phyloP scores from a whole-genome alignment of 768 basidiomycete species.

The Tricholoma flavovirens region DNA sequence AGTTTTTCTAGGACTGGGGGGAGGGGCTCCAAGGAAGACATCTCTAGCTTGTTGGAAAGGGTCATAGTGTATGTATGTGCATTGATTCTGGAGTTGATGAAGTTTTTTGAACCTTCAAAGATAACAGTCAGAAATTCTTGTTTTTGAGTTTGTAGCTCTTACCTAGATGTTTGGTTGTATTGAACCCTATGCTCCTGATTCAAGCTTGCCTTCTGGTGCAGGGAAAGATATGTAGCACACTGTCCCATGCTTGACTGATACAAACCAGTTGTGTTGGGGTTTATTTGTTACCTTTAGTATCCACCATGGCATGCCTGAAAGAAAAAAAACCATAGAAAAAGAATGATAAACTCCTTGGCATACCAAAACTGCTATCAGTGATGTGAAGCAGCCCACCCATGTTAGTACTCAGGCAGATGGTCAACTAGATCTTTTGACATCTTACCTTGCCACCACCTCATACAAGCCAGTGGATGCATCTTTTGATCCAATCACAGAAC shows the following conservation, averaged over 20 bases:
- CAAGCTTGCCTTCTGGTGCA: too few relatives aligned
- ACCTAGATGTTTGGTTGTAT: too few relatives aligned
- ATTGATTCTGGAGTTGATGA: too few relatives aligned
- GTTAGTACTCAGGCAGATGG: too few relatives aligned
- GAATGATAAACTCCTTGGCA: background rate
- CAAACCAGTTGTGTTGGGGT: too few relatives aligned
- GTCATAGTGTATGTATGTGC: background rate
- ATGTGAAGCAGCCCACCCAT: background rate
- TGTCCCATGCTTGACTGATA: too few relatives aligned
- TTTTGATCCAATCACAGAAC: background rate
- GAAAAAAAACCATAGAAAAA: background rate
- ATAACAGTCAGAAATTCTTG: too few relatives aligned
- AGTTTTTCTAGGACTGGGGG: background rate
- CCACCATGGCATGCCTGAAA: background rate
- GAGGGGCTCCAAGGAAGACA: background rate
- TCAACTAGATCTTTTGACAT: background rate
- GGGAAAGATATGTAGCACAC: too few relatives aligned
- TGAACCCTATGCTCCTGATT: too few relatives aligned
- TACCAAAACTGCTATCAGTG: background rate
- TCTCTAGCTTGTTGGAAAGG: background rate
- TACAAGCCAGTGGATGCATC: too few relatives aligned
- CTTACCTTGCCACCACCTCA: background rate
- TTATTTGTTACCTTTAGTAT: background rate
- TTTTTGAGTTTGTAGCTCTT: too few relatives aligned
- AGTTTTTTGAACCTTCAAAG: too few relatives aligned